These are phyloP conservation scores for Lactarius trivialis DNA, from an alignment of 768 basidiomycete genomes.

Conservation along the genomic window DNA sequence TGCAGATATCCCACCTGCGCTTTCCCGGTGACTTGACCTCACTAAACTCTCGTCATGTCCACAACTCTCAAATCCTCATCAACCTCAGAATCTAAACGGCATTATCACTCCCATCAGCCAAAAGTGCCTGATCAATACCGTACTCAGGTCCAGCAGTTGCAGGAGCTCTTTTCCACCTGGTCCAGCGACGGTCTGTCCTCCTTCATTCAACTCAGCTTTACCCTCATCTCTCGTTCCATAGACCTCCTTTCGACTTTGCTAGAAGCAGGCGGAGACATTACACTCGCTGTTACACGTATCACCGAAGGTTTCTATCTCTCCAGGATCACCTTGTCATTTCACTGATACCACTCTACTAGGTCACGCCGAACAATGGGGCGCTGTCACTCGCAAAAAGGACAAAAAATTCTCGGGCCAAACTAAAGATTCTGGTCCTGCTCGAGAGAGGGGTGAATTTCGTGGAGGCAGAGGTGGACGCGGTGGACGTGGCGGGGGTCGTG, in stretches of 20 bases:
- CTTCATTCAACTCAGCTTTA: background rate
- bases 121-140: slow-evolving; percentile 39
- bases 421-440: slow-evolving; percentile 45
- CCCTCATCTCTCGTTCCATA: slow-evolving; percentile 23
- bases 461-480: slow-evolving; percentile 61
- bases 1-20: background rate
- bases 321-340: slow-evolving; percentile 23
- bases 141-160: slow-evolving; percentile 50
- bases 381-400: slow-evolving; percentile 83
- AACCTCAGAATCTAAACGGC: slow-evolving; percentile 27
- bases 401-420: slow-evolving; percentile 52
- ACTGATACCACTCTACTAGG: slow-evolving; percentile 38
- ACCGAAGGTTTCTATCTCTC: slow-evolving; percentile 49
- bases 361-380: slow-evolving; percentile 71
- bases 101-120: slow-evolving; percentile 24
- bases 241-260: slow-evolving; percentile 64
- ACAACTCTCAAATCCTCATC: slow-evolving; percentile 28
- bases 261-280: slow-evolving; percentile 64
- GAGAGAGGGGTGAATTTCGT: slow-evolving; percentile 47
- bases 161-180: slow-evolving; percentile 67
- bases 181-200: slow-evolving; percentile 53
- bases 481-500: slow-evolving; percentile 44
- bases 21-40: background rate
- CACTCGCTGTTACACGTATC: slow-evolving; percentile 66
- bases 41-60: slow-evolving; percentile 20